Evolutionary conservation across 768 basidiomycete genomes (phyloP).

Genomic region (Hygrocybe coccinea): DNA sequence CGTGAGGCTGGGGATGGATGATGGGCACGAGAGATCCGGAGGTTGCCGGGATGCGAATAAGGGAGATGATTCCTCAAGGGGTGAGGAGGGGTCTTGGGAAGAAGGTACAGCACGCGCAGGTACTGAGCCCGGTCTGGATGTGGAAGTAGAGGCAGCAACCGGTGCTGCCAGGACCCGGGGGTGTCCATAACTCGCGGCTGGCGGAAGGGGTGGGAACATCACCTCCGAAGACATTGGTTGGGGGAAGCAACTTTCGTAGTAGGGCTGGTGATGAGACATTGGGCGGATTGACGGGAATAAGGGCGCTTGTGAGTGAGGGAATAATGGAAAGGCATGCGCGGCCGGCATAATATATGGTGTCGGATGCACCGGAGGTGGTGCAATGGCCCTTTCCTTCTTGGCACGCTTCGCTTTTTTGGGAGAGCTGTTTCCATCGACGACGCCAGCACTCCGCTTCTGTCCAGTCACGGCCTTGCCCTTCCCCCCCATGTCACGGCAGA

Average conservation of each 20-base stretch:
- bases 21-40: slow-evolving; percentile 36
- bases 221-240: slow-evolving; percentile 51
- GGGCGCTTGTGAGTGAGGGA: slow-evolving; percentile 26
- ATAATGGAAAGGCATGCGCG: slow-evolving; percentile 20
- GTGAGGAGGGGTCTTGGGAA: neutral
- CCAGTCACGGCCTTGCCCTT: slow-evolving; percentile 28
- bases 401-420: slow-evolving; percentile 36
- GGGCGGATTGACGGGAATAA: slow-evolving; percentile 52
- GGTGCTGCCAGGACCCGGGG: neutral
- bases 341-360: slow-evolving; percentile 18
- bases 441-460: neutral
- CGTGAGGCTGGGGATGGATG: slow-evolving; percentile 55
- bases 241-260: slow-evolving; percentile 56
- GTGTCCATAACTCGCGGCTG: slow-evolving; percentile 34
- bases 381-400: slow-evolving; percentile 35
- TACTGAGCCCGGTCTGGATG: slow-evolving; percentile 25
- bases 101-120: slow-evolving; percentile 12
- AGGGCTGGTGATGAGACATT: slow-evolving; percentile 66
- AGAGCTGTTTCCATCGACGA: neutral
- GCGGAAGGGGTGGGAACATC: slow-evolving; percentile 70
- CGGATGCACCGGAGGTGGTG: slow-evolving; percentile 13
- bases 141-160: slow-evolving; percentile 15
- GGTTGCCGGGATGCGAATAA: slow-evolving; percentile 22
- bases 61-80: slow-evolving; percentile 1
- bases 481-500: slow-evolving; percentile 46